Evolutionary conservation across 2,329 filamentous ascomycete species (phyloP), one percentile per base, ranked within the genome.

Genomic region (Paracoccidioides lutzii): DNA sequence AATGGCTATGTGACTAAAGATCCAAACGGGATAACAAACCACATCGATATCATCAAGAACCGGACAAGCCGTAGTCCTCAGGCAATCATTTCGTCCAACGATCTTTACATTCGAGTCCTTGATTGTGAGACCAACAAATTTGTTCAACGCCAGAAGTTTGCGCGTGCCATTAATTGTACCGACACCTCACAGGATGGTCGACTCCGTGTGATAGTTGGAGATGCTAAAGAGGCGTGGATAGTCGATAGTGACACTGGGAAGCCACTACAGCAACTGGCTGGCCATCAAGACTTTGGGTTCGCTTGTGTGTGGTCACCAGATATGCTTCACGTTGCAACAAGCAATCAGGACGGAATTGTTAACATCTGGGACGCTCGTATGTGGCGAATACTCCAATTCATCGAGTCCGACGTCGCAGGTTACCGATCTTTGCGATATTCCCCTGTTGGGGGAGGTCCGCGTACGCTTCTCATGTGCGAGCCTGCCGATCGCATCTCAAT

Each of bases 71-170:
- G 73, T 44, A 67, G 69, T 1, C 76, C 76, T 1, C 73, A 74
- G 45, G 78, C 77, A 2, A 74, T 78, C 2, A 78, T 83, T 59
- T 77, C 76, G 60, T 81, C 79, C 3, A 83, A 83, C 61, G 80
- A 83, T 64, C 67, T 71, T 43, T 74, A 75, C 43, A 66, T 82
- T 10, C 78, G 79, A 7, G 67, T 78, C 33, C 71, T 83, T 35
- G 79, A 83, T 62, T 75, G 75, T 61, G 69, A 67, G 38, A 78
- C 70, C 4, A 72, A 74, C 59, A 66, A 65, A 30, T 73, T 75
- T 55, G 54, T 69, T 9, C 62, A 64, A 14, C 66, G 66, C 35
- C 68, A 74, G 52, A 65, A 65, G 42, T 68, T 73, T 22, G 66
- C 66, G 10, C 68, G 67, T 9, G 68, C 70, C 28, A 68, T 75